A percentile compares a stretch with the other conserved stretches of the same genome.
Conservation (phyloP, 805 yeast genomes). For the Yarrowia sp. region DNA sequence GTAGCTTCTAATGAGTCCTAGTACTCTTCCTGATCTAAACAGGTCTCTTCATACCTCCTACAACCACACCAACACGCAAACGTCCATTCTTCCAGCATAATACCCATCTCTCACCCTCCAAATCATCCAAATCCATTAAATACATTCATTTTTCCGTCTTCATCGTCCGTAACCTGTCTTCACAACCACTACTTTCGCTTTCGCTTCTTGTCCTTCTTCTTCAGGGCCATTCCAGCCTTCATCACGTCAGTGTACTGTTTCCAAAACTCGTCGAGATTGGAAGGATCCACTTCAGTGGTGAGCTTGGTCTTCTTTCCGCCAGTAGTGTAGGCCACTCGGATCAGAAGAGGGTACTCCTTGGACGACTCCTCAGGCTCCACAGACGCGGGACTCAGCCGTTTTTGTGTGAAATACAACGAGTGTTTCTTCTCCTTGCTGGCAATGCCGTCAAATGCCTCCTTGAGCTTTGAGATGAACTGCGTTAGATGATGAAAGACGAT, state of each 20-base stretch:
- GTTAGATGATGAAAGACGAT: conserved; percentile 1
- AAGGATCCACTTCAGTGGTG: conserved; percentile 35
- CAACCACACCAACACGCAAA: too few species aligned
- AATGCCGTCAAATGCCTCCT: conserved; percentile 1
- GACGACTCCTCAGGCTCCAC: conserved; percentile 22
- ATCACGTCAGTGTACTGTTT: conserved; percentile 35
- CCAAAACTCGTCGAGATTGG: conserved; percentile 27
- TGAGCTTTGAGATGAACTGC: conserved; percentile 25
- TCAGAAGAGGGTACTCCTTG: conserved; percentile 28
- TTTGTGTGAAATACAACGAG: conserved; percentile 34
- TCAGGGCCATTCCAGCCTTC: conserved; percentile 24
- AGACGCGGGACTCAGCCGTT: conserved; percentile 16
- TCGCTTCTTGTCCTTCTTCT: conserved; percentile 38
- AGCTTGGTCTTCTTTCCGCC: conserved; percentile 38
- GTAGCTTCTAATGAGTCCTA: too few species aligned
- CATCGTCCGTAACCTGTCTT: too few species aligned
- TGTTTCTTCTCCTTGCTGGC: conserved; percentile 32
- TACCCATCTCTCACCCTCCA: too few species aligned
- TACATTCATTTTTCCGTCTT: conserved; percentile 7
- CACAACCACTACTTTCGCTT: conserved; percentile 18
- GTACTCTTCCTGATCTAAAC: too few species aligned
- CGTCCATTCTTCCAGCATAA: too few species aligned
- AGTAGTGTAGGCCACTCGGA: conserved; percentile 29
- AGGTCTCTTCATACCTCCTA: too few species aligned
- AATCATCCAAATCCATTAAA: neutral